These are phyloP conservation scores for Paspalum vaginatum DNA, from an alignment of 176 grass and related monocot species.

Conservation along the genomic window DNA sequence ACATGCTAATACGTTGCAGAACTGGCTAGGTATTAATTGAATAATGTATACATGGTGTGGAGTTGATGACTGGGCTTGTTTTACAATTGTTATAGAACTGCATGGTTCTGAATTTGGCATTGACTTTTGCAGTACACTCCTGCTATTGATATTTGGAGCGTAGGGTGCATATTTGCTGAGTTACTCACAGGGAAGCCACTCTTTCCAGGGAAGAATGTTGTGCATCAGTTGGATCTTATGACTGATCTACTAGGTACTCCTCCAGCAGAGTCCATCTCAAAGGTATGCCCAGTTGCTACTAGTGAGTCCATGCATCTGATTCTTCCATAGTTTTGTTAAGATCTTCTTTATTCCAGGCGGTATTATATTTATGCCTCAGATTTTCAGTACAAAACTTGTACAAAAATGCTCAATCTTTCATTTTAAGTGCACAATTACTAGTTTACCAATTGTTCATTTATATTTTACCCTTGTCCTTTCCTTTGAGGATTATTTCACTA, in stretches of 20 bases:
- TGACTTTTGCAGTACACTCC: conserved; percentile 80
- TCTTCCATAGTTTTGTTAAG: neutral
- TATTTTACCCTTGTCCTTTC: neutral
- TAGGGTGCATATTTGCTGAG: conserved; percentile 94
- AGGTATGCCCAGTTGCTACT: conserved; percentile 47
- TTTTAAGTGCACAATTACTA: neutral
- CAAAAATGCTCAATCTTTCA: conserved; percentile 25
- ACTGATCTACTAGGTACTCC: conserved; percentile 91
- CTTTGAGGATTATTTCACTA: conserved; percentile 5
- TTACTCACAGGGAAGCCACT: conserved; percentile 88
- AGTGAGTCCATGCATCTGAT: neutral
- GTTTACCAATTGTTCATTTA: conserved; percentile 20
- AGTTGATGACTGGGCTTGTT: conserved; percentile 26
- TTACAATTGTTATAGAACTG: neutral
- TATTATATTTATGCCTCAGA: conserved; percentile 7
- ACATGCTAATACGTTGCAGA: neutral
- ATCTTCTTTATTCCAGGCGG: neutral
- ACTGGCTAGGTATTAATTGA: neutral
- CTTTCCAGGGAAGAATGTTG: conserved; percentile 97
- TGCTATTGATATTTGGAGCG: conserved; percentile 93
- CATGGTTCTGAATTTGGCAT: conserved; percentile 35
- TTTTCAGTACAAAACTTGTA: neutral
- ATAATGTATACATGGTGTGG: conserved; percentile 13
- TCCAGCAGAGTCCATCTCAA: conserved; percentile 75
- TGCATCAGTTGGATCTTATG: conserved; percentile 94